Base-by-base conservation (phyloP, 2,329 filamentous ascomycete genomes). In the Claviceps sp. region DNA sequence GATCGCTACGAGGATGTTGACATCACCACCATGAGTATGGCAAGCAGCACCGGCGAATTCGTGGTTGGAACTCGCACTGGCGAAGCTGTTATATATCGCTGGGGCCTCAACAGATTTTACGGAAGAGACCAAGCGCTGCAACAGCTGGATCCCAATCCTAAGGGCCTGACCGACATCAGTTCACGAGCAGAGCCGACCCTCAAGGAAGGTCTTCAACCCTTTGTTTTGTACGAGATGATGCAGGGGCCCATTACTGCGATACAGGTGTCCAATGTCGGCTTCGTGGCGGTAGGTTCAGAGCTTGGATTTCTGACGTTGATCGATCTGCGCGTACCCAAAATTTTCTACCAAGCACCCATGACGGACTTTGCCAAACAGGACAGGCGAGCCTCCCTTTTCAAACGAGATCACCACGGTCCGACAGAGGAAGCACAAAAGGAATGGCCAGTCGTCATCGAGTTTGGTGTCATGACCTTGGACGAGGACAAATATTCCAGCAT, bases 401-500 rank as follows among this genome's bases (percentile, higher is more conserved):
- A 76, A 66, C 52, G 63, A 42, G 53, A 54, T 3, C 64, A 67
- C 49, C 53, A 55, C n/a, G 51, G 54, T 49, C 54, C 62, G 23
- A 53, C 54, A 29, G 65, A 75, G 5, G 65, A 71, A 4, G 63
- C 71, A 1, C 55, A 60, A 3, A 76, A 75, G 47, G 90, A 96
- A 61, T 94, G 83, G 78, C 82, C 88, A 0, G 88, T 88, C 0
- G 76, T 73, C 34, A 81, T 97, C 29, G 88, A 96, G 62, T 98
- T 97, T 69, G 88, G 88, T 50, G 88, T 95, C 46, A 84, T 98
- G 82, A 94, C 86, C 3, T 71, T 96, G 4, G 93, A 97, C 44
- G 86, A 85, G n/a, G 91, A 97, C 62, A 82, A 88, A 57, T 98
- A 95, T 64, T 97, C 93, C 1, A 96, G 89, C 61, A 95, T 98